phyloP scores from a whole-genome alignment of 176 grass and related monocot species.

The Oryza glaberrima region DNA sequence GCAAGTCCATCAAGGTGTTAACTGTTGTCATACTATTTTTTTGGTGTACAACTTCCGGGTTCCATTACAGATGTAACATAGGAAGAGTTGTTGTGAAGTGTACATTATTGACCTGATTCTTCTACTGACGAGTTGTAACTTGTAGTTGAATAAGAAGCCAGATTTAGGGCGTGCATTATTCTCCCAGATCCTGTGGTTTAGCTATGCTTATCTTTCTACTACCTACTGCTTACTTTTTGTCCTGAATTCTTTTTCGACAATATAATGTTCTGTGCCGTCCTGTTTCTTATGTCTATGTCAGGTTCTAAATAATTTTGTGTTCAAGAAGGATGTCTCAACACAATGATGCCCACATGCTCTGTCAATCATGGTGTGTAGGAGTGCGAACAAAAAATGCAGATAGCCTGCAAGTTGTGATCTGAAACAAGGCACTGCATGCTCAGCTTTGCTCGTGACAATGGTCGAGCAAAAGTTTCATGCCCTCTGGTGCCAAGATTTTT shows the following conservation, averaged over 20 bases:
- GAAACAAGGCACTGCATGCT: constrained; percentile 40
- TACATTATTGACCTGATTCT: constrained; percentile 46
- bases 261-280: neutral
- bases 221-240: neutral
- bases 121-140: constrained; percentile 47
- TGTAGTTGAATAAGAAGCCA: constrained; percentile 32
- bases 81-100: constrained; percentile 43
- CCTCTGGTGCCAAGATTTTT: constrained; percentile 37
- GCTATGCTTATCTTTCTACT: neutral
- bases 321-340: neutral
- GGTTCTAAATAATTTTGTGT: neutral
- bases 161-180: constrained; percentile 35
- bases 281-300: neutral
- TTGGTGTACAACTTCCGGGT: constrained; percentile 17
- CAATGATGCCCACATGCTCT: neutral
- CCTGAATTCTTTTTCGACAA: neutral
- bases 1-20: neutral
- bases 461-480: constrained; percentile 28
- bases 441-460: constrained; percentile 40
- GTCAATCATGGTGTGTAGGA: neutral
- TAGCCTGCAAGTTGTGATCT: constrained; percentile 2
- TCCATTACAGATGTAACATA: constrained; percentile 43
- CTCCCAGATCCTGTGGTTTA: neutral
- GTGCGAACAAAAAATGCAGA: neutral
- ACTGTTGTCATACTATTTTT: neutral